Evolutionary conservation across 2,329 filamentous ascomycete species (phyloP), one percentile per base, ranked within the genome.

Genomic region (Phyllosticta ampelicida): DNA sequence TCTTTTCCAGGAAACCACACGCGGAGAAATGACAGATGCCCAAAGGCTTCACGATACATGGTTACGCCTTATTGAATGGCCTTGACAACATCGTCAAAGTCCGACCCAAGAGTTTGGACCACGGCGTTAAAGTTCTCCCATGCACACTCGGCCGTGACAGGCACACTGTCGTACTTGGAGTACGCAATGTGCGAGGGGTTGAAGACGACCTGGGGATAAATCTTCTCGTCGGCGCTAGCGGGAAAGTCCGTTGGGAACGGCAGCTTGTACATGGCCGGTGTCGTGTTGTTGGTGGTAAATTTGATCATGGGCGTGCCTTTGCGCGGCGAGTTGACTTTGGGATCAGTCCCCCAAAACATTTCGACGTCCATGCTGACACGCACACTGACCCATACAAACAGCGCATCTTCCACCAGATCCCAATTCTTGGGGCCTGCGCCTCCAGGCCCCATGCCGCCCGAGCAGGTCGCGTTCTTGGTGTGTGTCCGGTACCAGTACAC

Each of bases 401-500:
- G 68, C 13, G 70, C 68, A 53, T 73, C 71, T 44, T 64, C 63
- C 8, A 68, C 66, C 51, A 64, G 67, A 2, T 65, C 59, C 51
- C 63, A 62, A 65, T 73, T 73, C 58, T 67, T 65, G 2, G 55
- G 48, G 13, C 28, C 18, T 1, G 28, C 49, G 4, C 48, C 48
- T 18, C 53, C 53, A 55, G 72, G 66, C 3, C 23, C 53, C 3
- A 66, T 63, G 54, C 70, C 69, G 18, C 65, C 66, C 20, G 61
- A 59, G 60, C 70, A 72, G 53, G 65, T 48, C 11, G 67, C 66
- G 4, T 61, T 63, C 61, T 72, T 72, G 58, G 69, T 68, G 62
- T 72, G 71, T 19, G 68, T 63, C 60, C 71, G 68, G 62, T 73
- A 70, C 71, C 71, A 73, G 66, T 66, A 72, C 60, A 73, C 65